Evolutionary conservation across 345 rosid genomes (phyloP), one percentile per base, ranked within the genome.

Genomic region (Erodium maritimum): DNA sequence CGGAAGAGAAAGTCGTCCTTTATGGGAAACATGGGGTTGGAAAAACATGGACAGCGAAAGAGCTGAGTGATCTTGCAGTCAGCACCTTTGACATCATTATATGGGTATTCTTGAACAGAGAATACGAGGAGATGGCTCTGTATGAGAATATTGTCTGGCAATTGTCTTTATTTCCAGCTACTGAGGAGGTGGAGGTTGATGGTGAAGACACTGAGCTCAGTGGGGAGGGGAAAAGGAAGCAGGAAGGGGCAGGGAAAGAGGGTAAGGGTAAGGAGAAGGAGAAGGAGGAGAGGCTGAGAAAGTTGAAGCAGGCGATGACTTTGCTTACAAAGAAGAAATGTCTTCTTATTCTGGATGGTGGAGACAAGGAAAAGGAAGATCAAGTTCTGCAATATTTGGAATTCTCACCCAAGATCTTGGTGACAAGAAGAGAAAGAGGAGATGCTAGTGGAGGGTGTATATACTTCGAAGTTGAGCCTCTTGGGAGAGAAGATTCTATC

Each of bases 21-120:
- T 29, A 0, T 10, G 69, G 69, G 24, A 17, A 23, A 42, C 10
- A 17, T 7, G 64, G 69, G 37, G 69, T 21, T 7, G 13, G 17
- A 24, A 60, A 2, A 42, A 59, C 60, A 19, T 66, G 69, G 69
- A 46, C 59, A 60, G 69, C 64, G 45, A 55, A 21, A 48, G 42
- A 66, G 64, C 54, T 60, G 5, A 21, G 55, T 52, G 53, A 48
- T 13, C 45, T 20, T 13, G 64, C 69, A 17, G 5, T 24, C 21
- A 23, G 8, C 18, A 54, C 20, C 0, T 59, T 0, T 29, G 45
- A 60, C 59, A 54, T 64, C 37, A 54, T 52, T 25, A 25, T 60
- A 5, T 66, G 65, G 65, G 11, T 66, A 17, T 21, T 0, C 1
- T 46, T 25, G 9, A 58, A 20, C 5, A 17, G 60, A 11, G 17